These are phyloP conservation scores for Plasmodium vivax DNA, from an alignment of 169 alveolate species.

Conservation along the genomic window DNA sequence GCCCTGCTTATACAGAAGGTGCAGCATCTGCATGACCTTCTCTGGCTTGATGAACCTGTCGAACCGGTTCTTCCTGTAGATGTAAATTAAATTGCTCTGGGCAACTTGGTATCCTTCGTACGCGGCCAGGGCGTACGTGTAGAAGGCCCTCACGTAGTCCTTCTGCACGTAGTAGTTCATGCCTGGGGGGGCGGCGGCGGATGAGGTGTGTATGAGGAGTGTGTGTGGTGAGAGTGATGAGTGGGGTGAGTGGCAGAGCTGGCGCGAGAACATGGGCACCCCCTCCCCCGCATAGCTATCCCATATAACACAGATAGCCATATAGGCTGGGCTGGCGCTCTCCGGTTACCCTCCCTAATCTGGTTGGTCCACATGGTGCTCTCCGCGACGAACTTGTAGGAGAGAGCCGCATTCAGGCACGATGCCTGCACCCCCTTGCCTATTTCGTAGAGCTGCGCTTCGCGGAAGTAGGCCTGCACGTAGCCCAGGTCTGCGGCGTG, in stretches of 20 bases:
- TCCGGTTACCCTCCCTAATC: slow-evolving; percentile 48
- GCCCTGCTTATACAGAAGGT: slow-evolving; percentile 62
- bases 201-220: neutral
- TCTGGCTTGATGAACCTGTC: slow-evolving; percentile 1
- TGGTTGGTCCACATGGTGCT: slow-evolving; percentile 58
- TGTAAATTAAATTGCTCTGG: slow-evolving; percentile 74
- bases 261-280: neutral
- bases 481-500: slow-evolving; percentile 74
- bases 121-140: slow-evolving; percentile 77
- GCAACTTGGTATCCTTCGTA: slow-evolving; percentile 82
- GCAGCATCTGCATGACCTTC: slow-evolving; percentile 48
- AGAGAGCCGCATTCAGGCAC: slow-evolving; percentile 62
- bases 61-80: slow-evolving; percentile 45
- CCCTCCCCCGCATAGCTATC: no score
- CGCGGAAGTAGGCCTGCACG: slow-evolving; percentile 72
- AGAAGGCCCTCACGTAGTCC: slow-evolving; percentile 74
- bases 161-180: slow-evolving; percentile 69
- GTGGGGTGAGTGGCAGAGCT: no score
- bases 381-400: slow-evolving; percentile 69
- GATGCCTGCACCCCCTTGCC: slow-evolving; percentile 72
- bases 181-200: slow-evolving; percentile 8
- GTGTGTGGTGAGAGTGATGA: no score
- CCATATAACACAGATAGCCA: no score
- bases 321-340: no score
- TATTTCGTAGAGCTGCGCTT: slow-evolving; percentile 73